These are phyloP conservation scores for Nephelium lappaceum DNA, from an alignment of 345 rosid species.

Conservation along the genomic window DNA sequence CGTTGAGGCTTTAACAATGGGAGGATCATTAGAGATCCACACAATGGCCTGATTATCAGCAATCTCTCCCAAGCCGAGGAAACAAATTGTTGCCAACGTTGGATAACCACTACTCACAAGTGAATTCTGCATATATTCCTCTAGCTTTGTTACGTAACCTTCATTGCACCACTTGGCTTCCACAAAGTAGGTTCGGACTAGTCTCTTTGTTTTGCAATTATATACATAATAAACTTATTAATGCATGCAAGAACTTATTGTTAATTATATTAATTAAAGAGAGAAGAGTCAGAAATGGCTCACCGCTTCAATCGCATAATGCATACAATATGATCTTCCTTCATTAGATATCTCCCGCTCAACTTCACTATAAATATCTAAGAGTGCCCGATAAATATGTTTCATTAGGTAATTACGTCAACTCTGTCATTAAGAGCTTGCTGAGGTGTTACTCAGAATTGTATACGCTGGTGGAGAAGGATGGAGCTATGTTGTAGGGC, in stretches of 20 bases:
- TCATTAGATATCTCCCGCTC: constrained; percentile 2
- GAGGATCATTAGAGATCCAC: constrained; percentile 18
- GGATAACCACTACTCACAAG: not conserved
- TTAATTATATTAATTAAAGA: too few species aligned
- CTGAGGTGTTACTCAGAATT: constrained; percentile 54
- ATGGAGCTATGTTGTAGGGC: constrained; percentile 67
- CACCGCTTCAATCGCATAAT: not conserved
- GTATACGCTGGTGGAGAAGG: constrained; percentile 56
- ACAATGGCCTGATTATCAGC: constrained; percentile 23
- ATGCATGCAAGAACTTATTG: too few species aligned
- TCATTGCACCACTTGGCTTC: constrained; percentile 13
- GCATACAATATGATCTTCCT: constrained; percentile 6
- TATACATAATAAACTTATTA: too few species aligned
- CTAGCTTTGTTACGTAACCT: constrained; percentile 15
- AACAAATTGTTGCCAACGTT: not conserved
- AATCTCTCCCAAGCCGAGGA: constrained; percentile 17
- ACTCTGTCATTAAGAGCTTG: constrained; percentile 54
- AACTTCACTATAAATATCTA: constrained; percentile 5
- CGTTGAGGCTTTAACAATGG: too few species aligned
- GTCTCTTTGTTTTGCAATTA: not conserved
- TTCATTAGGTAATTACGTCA: constrained; percentile 52
- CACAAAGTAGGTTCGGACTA: not conserved
- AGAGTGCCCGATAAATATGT: not conserved
- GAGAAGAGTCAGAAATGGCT: not conserved
- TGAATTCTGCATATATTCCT: constrained; percentile 10